Evolutionary conservation across 371 early-diverging fungal species (phyloP), one percentile per base, ranked within the genome.

Genomic region (Globomyces sp.): DNA sequence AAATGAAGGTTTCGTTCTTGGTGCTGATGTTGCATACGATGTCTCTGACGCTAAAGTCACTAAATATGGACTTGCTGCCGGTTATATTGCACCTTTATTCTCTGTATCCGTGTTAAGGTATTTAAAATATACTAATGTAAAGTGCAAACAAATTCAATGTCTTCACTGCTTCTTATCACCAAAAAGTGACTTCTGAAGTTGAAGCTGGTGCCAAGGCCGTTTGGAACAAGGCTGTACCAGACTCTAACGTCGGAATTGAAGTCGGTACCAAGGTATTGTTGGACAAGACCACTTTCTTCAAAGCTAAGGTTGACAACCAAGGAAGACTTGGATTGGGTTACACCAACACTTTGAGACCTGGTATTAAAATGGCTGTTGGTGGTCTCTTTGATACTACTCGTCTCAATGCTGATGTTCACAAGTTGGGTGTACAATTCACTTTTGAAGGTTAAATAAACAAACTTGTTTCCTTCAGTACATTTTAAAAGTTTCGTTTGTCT

Each of bases 141-240:
- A 81, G 79, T 63, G 63, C 71, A 68, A 80, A 77, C 78, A 76
- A 69, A 67, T 81, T 92, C 76, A 81, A 79, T 78, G 71, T 83
- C 68, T 90, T 90, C 82, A 80, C 95, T 70, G 93, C 93, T 66
- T 90, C 95, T 41, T 95, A 93, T 92, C 93, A 89, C 89, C 99
- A 98, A 85, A 89, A 90, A 68, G 92, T 97, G 78, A 89, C 83
- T 78, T 69, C 84, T 66, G 88, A 88, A 61, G 84, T 94, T 67
- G 96, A 98, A 84, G 95, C 93, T 67, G 96, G 94, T 73, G 93
- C 89, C 73, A 90, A 90, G 78, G 95, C 96, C 65, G 78, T 88
- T 71, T 96, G 93, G 90, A 91, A 95, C 83, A 82, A 87, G 75
- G 77, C 90, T 75, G n/a, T 58, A 13, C 82, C 86, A 70, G 81